These are phyloP conservation scores for Cryptosporidium muris DNA, from an alignment of 169 alveolate genomes.

Conservation along the genomic window DNA sequence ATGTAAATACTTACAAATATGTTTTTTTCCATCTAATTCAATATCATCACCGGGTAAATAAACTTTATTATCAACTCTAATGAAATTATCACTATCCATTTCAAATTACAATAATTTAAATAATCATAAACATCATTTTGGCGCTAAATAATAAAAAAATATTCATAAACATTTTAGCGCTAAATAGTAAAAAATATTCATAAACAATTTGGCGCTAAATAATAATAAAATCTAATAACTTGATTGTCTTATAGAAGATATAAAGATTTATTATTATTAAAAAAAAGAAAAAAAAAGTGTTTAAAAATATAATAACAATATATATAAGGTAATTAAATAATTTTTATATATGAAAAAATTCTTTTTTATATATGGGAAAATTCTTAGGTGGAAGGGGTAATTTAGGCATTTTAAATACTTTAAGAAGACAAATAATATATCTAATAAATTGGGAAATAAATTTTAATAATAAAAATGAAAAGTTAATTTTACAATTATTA, in stretches of 20 bases:
- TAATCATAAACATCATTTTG: neutral
- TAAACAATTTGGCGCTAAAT: neutral
- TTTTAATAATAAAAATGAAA: slow-evolving; percentile 13
- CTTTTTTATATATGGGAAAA: neutral
- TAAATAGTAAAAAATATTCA: too few relatives aligned
- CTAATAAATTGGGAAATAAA: slow-evolving; percentile 48
- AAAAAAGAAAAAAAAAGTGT: neutral
- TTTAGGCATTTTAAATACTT: slow-evolving; percentile 41
- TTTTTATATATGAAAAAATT: neutral
- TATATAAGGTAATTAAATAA: neutral
- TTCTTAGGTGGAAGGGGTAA: slow-evolving; percentile 61
- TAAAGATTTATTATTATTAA: neutral
- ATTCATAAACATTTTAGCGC: neutral
- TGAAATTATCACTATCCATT: slow-evolving; percentile 12
- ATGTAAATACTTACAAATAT: slow-evolving; percentile 23
- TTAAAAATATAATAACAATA: neutral
- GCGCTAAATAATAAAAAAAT: neutral
- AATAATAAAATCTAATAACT: too few relatives aligned
- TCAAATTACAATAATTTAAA: too few relatives aligned
- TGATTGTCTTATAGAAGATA: too few relatives aligned
- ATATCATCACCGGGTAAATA: slow-evolving; percentile 67
- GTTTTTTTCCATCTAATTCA: neutral
- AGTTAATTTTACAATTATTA: neutral
- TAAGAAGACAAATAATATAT: slow-evolving; percentile 47
- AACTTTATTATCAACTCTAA: slow-evolving; percentile 10